phyloP scores from a whole-genome alignment of 805 yeast species.

The Candida hispaniensis region DNA sequence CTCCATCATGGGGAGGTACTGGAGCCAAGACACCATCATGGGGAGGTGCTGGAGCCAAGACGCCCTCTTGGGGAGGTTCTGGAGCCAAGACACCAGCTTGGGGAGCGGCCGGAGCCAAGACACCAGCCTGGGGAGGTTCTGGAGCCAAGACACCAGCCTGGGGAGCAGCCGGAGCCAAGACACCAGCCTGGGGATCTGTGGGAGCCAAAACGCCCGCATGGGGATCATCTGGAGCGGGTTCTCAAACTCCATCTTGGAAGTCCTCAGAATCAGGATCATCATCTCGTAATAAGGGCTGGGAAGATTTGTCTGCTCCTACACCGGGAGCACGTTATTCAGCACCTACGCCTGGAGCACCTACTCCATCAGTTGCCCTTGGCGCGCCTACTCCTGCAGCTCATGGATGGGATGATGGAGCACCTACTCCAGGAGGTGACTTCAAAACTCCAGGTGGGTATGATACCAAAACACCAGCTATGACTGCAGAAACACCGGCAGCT shows the following conservation, averaged over 20 bases:
- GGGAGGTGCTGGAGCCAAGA: conserved; percentile 33
- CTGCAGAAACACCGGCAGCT: conserved; percentile 13
- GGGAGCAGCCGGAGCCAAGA: conserved; percentile 33
- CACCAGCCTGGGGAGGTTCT: conserved; percentile 43
- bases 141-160: conserved; percentile 33
- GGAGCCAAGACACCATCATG: conserved; percentile 39
- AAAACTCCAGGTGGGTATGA: conserved; percentile 29
- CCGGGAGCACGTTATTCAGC: conserved; percentile 32
- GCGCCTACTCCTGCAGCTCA: conserved; percentile 35
- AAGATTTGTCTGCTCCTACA: conserved; percentile 27
- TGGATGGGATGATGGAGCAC: conserved; percentile 23
- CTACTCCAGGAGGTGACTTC: conserved; percentile 33
- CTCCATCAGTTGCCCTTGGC: conserved; percentile 23
- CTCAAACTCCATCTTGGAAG: conserved; percentile 30
- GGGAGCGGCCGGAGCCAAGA: conserved; percentile 35
- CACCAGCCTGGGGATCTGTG: conserved; percentile 43
- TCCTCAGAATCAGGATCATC: conserved; percentile 22
- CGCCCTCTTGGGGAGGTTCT: conserved; percentile 26
- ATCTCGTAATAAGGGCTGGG: conserved; percentile 22
- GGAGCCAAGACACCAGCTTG: conserved; percentile 39
- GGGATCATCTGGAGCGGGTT: conserved; percentile 32
- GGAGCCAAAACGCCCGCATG: conserved; percentile 40
- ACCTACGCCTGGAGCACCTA: conserved; percentile 32
- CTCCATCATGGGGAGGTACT: conserved; percentile 30
- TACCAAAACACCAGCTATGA: conserved; percentile 14